These are phyloP conservation scores for Limnomonas spitsbergensis DNA, from an alignment of 139 green algal species.

Conservation along the genomic window DNA sequence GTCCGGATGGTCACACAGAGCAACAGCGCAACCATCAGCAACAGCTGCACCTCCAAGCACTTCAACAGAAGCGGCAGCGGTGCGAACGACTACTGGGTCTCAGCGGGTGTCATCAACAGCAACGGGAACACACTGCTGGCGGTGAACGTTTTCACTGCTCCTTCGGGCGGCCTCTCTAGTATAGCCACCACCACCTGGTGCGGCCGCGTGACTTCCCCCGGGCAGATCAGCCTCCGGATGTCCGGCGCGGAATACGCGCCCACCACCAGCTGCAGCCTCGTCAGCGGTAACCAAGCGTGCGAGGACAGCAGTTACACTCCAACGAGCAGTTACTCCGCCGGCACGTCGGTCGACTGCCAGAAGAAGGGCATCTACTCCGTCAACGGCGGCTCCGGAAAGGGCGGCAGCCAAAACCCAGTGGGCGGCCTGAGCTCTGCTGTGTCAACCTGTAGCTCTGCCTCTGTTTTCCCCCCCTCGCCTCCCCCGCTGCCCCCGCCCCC, in stretches of 20 bases:
- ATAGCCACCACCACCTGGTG: background rate
- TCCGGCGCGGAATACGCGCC: background rate
- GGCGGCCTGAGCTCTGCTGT: background rate
- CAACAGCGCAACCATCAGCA: background rate
- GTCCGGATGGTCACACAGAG: background rate
- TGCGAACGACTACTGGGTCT: background rate
- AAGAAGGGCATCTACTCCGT: background rate
- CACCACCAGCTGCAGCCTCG: background rate
- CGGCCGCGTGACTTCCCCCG: background rate
- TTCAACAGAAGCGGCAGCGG: too few relatives aligned
- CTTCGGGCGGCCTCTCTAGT: background rate
- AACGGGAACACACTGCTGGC: background rate
- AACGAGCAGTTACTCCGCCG: background rate
- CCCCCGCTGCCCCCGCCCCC: slow-evolving; percentile 3
- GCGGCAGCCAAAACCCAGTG: background rate
- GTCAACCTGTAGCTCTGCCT: background rate
- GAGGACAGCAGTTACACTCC: background rate
- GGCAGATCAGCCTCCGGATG: background rate
- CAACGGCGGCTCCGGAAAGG: background rate
- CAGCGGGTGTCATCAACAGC: background rate
- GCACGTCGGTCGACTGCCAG: background rate
- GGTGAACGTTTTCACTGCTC: background rate
- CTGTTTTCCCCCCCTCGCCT: background rate
- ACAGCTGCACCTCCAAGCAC: background rate
- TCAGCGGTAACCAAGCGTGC: background rate